phyloP scores from a whole-genome alignment of 352 stramenopile genomes.

The Pythium insidiosum region DNA sequence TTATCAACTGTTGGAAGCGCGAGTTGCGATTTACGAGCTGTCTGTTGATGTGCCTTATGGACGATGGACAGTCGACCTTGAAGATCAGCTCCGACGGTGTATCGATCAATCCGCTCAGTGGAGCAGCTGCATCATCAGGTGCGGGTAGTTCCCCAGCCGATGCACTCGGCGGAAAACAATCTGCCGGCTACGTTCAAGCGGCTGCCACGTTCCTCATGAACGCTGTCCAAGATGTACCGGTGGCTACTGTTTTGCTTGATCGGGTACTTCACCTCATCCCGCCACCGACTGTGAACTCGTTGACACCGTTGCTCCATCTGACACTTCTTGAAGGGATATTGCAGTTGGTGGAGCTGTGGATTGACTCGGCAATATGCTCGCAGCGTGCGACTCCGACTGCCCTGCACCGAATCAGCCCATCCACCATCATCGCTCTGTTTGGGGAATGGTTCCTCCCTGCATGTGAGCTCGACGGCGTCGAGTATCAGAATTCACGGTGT shows the following conservation, averaged over 20 bases:
- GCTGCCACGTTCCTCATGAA: slow-evolving; percentile 66
- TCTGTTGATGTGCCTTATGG: slow-evolving; percentile 74
- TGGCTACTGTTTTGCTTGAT: slow-evolving; percentile 74
- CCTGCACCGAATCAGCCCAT: slow-evolving; percentile 69
- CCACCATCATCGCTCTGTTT: slow-evolving; percentile 76
- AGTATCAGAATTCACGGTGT: slow-evolving; percentile 75
- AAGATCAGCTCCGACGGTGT: slow-evolving; percentile 60
- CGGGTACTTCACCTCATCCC: slow-evolving; percentile 76
- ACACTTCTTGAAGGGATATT: slow-evolving; percentile 72
- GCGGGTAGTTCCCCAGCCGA: no score
- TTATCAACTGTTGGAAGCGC: slow-evolving; percentile 82
- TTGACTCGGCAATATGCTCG: slow-evolving; percentile 66
- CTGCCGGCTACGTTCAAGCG: slow-evolving; percentile 67
- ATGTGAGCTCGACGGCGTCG: slow-evolving; percentile 58
- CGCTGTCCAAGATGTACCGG: slow-evolving; percentile 35
- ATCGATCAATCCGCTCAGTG: slow-evolving; percentile 35
- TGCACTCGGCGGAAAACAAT: slow-evolving; percentile 33
- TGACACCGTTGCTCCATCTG: slow-evolving; percentile 57
- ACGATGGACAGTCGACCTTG: slow-evolving; percentile 60
- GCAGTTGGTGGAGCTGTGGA: slow-evolving; percentile 73
- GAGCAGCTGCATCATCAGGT: slow-evolving; percentile 9
- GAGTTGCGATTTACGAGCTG: slow-evolving; percentile 77
- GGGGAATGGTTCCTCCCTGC: slow-evolving; percentile 81
- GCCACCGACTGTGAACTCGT: slow-evolving; percentile 47
- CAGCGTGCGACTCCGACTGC: slow-evolving; percentile 40